These are phyloP conservation scores for Blastobotrys ciferrii DNA, from an alignment of 1,139 yeast genomes.

Conservation along the genomic window DNA sequence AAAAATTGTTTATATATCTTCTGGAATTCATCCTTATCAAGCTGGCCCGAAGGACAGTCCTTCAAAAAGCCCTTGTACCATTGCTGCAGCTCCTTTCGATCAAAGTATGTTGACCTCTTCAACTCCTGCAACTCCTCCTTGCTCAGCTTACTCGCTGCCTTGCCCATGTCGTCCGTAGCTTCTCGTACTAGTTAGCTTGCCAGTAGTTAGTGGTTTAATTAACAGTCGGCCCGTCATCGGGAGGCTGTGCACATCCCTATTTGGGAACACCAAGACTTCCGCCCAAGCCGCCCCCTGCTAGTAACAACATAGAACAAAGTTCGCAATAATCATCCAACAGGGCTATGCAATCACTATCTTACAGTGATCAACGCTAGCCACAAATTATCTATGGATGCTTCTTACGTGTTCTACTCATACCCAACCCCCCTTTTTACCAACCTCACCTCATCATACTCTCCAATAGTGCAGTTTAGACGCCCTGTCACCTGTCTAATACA, in stretches of 20 bases:
- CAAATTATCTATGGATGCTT: no score
- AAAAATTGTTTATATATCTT: slow-evolving; percentile 93
- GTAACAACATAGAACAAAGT: no score
- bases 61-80: slow-evolving; percentile 96
- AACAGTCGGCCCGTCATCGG: background rate
- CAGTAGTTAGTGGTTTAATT: background rate
- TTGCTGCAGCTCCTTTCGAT: slow-evolving; percentile 90
- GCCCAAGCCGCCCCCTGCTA: no score
- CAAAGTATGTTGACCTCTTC: slow-evolving; percentile 86
- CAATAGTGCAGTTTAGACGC: no score
- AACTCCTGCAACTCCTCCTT: slow-evolving; percentile 85
- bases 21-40: slow-evolving; percentile 83
- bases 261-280: slow-evolving; percentile 19
- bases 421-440: no score
- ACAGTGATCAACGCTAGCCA: no score
- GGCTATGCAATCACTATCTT: no score
- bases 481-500: no score
- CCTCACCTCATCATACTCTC: no score
- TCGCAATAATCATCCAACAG: no score
- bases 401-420: no score
- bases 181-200: background rate
- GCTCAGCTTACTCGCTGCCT: slow-evolving; percentile 87
- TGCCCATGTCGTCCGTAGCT: slow-evolving; percentile 64
- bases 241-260: slow-evolving; percentile 21
- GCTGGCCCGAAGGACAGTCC: slow-evolving; percentile 90